phyloP scores from a whole-genome alignment of 768 basidiomycete genomes.

The Kwoniella sp. region DNA sequence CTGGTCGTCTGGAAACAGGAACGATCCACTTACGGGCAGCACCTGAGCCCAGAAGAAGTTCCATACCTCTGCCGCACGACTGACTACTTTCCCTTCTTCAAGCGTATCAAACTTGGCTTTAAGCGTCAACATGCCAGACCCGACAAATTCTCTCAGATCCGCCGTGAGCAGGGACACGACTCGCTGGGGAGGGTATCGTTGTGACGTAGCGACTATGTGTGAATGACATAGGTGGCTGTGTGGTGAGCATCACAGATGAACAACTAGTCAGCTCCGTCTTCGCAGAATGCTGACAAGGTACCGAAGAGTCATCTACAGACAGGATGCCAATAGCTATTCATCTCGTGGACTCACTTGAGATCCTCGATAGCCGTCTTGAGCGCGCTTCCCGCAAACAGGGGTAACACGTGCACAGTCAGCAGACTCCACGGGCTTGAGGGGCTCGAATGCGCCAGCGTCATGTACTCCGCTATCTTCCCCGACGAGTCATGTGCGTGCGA shows the following conservation, averaged over 20 bases:
- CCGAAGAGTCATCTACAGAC: neutral
- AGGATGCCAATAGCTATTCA: neutral
- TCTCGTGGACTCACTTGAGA: conserved; percentile 64
- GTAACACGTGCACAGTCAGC: conserved; percentile 82
- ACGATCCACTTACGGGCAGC: conserved; percentile 38
- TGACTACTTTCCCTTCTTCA: conserved; percentile 76
- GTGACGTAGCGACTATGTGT: conserved; percentile 46
- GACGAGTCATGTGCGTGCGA: conserved; percentile 8
- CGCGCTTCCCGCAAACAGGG: conserved; percentile 87
- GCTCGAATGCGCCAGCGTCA: conserved; percentile 48
- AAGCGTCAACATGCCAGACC: conserved; percentile 86
- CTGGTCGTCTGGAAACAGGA: too few relatives aligned
- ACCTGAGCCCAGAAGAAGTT: conserved; percentile 73
- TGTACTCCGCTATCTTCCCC: conserved; percentile 21
- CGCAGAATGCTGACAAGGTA: too few relatives aligned
- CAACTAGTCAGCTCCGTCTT: neutral
- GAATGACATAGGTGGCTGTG: conserved; percentile 45
- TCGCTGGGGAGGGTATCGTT: conserved; percentile 61
- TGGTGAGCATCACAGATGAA: neutral
- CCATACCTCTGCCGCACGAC: conserved; percentile 83
- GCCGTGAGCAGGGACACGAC: conserved; percentile 73
- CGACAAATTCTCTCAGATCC: conserved; percentile 80
- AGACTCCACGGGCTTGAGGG: conserved; percentile 70
- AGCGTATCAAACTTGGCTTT: conserved; percentile 77
- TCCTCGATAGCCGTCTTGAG: conserved; percentile 86